Evolutionary conservation across 176 grass and related monocot genomes (phyloP).

Genomic region (Luzula sylvatica): DNA sequence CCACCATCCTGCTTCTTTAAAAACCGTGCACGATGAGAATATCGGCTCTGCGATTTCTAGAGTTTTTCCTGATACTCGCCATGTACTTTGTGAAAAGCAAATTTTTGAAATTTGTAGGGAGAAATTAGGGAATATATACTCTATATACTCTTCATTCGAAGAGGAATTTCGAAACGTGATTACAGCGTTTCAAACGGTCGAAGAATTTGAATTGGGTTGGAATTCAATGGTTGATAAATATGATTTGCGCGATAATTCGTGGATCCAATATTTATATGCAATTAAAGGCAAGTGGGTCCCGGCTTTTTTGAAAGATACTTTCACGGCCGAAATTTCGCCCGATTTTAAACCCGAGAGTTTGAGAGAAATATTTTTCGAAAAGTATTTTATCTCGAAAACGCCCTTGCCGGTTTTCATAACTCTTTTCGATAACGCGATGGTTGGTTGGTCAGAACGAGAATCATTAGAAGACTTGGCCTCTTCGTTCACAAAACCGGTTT

Average conservation of each 20-base stretch:
- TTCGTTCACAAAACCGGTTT: slow-evolving; percentile 45
- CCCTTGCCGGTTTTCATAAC: slow-evolving; percentile 44
- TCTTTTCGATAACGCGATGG: slow-evolving; percentile 57
- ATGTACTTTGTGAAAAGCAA: slow-evolving; percentile 28
- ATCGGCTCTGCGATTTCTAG: slow-evolving; percentile 33
- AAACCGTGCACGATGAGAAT: slow-evolving; percentile 26
- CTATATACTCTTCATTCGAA: slow-evolving; percentile 27
- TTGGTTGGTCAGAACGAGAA: slow-evolving; percentile 49
- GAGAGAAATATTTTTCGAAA: slow-evolving; percentile 34
- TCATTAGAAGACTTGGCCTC: slow-evolving; percentile 55
- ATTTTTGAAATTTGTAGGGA: slow-evolving; percentile 42
- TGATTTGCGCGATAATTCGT: slow-evolving; percentile 34
- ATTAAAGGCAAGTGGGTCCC: slow-evolving; percentile 44
- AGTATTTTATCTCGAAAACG: slow-evolving; percentile 41
- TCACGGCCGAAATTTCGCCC: slow-evolving; percentile 39
- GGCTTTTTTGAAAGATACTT: slow-evolving; percentile 42
- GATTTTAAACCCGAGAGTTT: slow-evolving; percentile 38
- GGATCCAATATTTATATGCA: slow-evolving; percentile 45
- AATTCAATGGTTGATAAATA: slow-evolving; percentile 41
- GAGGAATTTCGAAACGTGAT: slow-evolving; percentile 32
- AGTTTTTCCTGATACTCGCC: slow-evolving; percentile 45
- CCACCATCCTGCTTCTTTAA: slow-evolving; percentile 38
- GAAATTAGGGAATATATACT: slow-evolving; percentile 33
- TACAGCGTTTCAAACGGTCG: slow-evolving; percentile 27
- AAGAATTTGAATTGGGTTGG: slow-evolving; percentile 50